These are phyloP conservation scores for Apiospora hydei DNA, from an alignment of 2,329 filamentous ascomycete species.

Conservation along the genomic window DNA sequence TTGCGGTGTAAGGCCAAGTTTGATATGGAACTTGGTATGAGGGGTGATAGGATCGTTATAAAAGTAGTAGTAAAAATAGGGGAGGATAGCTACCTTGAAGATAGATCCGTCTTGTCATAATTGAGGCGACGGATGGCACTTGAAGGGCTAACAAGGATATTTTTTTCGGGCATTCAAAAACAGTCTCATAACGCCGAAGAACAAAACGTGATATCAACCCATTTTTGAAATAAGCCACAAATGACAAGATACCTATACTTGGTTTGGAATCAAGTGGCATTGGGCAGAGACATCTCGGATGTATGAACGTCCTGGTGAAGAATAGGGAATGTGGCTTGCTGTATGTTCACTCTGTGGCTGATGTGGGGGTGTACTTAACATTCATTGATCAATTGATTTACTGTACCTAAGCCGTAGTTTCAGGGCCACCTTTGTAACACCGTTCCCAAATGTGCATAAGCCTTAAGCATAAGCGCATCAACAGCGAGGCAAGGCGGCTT, in stretches of 20 bases:
- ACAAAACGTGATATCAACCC: too few species aligned
- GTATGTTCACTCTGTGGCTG: not conserved
- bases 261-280: not conserved
- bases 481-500: not conserved
- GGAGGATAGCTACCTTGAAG: not conserved
- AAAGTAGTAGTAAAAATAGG: slow-evolving; percentile 23
- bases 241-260: too few species aligned
- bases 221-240: too few species aligned
- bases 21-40: slow-evolving; percentile 27
- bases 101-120: too few species aligned
- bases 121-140: too few species aligned
- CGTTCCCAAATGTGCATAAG: not conserved
- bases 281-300: not conserved
- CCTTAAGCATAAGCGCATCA: not conserved
- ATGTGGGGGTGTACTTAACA: not conserved
- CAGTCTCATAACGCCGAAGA: not conserved
- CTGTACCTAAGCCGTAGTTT: not conserved
- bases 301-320: not conserved
- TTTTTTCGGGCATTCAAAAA: not conserved
- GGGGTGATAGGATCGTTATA: slow-evolving; percentile 22
- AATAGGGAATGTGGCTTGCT: not conserved
- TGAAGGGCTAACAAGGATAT: too few species aligned
- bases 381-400: not conserved
- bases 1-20: not conserved
- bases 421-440: not conserved